phyloP scores from a whole-genome alignment of 108 stramenopile species.

The Skeletonema tropicum region DNA sequence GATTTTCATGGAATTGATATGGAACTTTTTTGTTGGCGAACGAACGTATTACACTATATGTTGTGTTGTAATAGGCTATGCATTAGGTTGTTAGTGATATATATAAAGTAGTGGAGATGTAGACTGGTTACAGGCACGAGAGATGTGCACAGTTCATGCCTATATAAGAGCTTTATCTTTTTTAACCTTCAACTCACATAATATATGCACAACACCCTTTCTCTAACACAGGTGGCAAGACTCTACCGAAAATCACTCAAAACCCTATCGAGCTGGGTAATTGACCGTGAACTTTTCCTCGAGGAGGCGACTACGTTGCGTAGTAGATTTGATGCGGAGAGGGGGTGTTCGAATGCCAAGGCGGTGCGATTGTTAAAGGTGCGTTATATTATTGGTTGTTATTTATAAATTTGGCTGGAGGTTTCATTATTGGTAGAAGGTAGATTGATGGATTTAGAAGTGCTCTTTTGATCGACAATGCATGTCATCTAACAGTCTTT shows the following conservation, averaged over 20 bases:
- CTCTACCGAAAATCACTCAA: slow-evolving; percentile 84
- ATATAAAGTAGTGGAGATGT: too few relatives aligned
- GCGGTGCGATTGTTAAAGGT: slow-evolving; percentile 76
- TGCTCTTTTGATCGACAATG: neutral
- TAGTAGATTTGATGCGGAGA: slow-evolving; percentile 80
- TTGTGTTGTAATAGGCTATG: too few relatives aligned
- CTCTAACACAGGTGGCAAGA: slow-evolving; percentile 71
- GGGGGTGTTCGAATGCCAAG: slow-evolving; percentile 66
- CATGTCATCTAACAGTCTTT: slow-evolving; percentile 15
- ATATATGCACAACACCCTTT: neutral
- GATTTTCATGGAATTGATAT: too few relatives aligned
- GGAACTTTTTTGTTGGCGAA: too few relatives aligned
- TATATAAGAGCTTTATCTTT: too few relatives aligned
- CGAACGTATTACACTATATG: too few relatives aligned
- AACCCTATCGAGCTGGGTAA: slow-evolving; percentile 82
- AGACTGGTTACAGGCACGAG: too few relatives aligned
- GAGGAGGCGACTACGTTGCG: slow-evolving; percentile 84
- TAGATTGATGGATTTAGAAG: neutral
- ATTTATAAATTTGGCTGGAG: neutral
- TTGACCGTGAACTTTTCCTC: slow-evolving; percentile 90
- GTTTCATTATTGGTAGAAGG: too few relatives aligned
- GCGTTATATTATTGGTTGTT: slow-evolving; percentile 9
- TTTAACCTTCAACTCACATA: slow-evolving; percentile 7
- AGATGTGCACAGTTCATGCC: neutral
- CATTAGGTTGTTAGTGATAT: too few relatives aligned